Conservation (phyloP, 371 early-diverging fungal genomes). For the Umbelopsis sp. region DNA sequence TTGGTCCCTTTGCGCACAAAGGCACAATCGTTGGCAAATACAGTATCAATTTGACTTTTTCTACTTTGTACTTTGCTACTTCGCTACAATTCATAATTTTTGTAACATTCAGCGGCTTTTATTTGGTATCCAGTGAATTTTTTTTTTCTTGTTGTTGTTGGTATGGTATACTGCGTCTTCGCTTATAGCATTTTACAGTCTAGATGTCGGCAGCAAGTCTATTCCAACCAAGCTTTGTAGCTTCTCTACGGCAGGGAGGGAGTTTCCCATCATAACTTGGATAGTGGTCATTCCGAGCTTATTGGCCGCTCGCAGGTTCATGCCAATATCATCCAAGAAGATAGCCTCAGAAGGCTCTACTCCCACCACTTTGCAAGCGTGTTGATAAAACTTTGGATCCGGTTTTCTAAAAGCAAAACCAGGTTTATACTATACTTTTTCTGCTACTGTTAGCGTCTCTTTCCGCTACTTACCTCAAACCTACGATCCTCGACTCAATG, state of each 20-base stretch:
- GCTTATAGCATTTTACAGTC: too few species aligned
- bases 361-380: slow-evolving; percentile 64
- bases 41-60: too few species aligned
- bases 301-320: slow-evolving; percentile 69
- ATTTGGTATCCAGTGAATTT: background rate
- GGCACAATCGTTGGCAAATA: too few species aligned
- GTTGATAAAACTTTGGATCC: slow-evolving; percentile 64
- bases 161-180: background rate
- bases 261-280: slow-evolving; percentile 24
- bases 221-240: slow-evolving; percentile 4
- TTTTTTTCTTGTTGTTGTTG: background rate
- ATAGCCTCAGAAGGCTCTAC: slow-evolving; percentile 65
- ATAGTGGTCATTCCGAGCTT: slow-evolving; percentile 70
- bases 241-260: slow-evolving; percentile 5
- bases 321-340: slow-evolving; percentile 80
- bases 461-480: slow-evolving; percentile 31
- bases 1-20: too few species aligned
- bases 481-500: slow-evolving; percentile 48
- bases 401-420: slow-evolving; percentile 57
- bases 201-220: slow-evolving; percentile 5
- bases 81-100: too few species aligned
- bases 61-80: too few species aligned
- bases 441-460: too few species aligned
- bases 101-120: too few species aligned
- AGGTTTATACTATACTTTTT: background rate